Conservation (phyloP, 768 basidiomycete species). For the Phylloporus sp. region DNA sequence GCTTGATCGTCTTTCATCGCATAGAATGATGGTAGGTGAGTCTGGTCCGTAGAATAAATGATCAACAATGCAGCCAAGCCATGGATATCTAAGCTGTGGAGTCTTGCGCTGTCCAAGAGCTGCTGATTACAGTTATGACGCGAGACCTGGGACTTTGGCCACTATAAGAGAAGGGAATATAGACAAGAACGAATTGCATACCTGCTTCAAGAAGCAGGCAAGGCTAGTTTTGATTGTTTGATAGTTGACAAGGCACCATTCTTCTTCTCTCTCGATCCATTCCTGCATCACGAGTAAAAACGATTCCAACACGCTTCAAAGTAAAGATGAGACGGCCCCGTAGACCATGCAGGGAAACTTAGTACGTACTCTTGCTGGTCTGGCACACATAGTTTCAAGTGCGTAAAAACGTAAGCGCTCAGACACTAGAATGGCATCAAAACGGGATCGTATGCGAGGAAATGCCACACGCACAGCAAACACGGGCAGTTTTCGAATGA, state of each 20-base stretch:
- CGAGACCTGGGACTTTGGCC: conserved; percentile 12
- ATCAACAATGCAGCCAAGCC: conserved; percentile 21
- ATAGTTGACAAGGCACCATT: conserved; percentile 26
- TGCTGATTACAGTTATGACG: conserved; percentile 21
- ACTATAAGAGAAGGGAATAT: background rate
- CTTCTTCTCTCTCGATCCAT: conserved; percentile 18
- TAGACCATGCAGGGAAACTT: background rate
- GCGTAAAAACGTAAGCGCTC: conserved; percentile 22
- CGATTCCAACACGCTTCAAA: conserved; percentile 15
- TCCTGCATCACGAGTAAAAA: conserved; percentile 13
- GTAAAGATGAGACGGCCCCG: background rate
- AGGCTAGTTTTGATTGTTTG: conserved; percentile 15
- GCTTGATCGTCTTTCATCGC: conserved; percentile 20
- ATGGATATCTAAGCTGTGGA: conserved; percentile 23
- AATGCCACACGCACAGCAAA: conserved; percentile 16
- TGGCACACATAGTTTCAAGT: conserved; percentile 21
- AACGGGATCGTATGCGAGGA: background rate
- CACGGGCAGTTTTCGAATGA: conserved; percentile 16
- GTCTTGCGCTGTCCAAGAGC: conserved; percentile 5
- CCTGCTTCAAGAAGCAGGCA: conserved; percentile 9
- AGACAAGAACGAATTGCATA: background rate
- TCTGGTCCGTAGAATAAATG: conserved; percentile 17
- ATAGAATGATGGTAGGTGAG: conserved; percentile 16
- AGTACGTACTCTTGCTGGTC: conserved; percentile 14
- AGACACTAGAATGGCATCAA: conserved; percentile 14